Evolutionary conservation across 148 eudicot genomes (phyloP), one percentile per base, ranked within the genome.

Genomic region (Rhododendron henanense): DNA sequence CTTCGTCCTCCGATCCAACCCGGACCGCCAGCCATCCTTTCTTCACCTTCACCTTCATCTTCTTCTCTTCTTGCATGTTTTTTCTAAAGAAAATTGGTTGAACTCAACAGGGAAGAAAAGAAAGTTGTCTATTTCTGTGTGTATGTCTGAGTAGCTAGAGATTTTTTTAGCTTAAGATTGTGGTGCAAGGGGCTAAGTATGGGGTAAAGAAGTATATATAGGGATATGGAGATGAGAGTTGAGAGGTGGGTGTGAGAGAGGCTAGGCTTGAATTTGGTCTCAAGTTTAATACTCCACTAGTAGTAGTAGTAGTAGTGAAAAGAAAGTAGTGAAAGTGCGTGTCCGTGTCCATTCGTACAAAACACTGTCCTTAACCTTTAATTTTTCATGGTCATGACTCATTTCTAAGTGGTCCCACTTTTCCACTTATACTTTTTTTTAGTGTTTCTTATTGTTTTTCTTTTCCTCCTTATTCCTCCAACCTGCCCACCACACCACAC

Each of bases 31-130:
- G 37, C 83, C 83, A 81, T 9, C 83, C 83, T 81, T 81, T 81
- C 83, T 81, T 81, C 41, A 81, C 39, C 83, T 80, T 80, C 45
- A 51, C 39, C 83, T 81, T 81, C 45, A 53, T 31, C 83, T 81
- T 81, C 63, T 51, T 81, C 21, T 81, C 41, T 81, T 81, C 83
- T 59, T 81, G 83, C 65, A 81, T 81, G 37, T 81, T 51, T 1
- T 21, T 77, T 10, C 50, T 7, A 39, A 75, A 13, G 39, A 33
- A 39, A 37, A 10, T 4, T 28, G 79, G 39, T 33, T 75, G 39
- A 18, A 14, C 18, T 31, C 78, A 74, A 37, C 11, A 28, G 35
- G 18, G 19, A 18, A 39, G 47, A 41, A 76, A 41, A 39, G n/a
- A 41, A 76, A 2, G 11, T 28, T 28, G 15, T 28, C 3, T 67